A percentile compares a stretch with the other conserved stretches of the same genome.
Evolutionary conservation across 345 rosid genomes (phyloP).

Genomic region (Eucalyptus marginata): DNA sequence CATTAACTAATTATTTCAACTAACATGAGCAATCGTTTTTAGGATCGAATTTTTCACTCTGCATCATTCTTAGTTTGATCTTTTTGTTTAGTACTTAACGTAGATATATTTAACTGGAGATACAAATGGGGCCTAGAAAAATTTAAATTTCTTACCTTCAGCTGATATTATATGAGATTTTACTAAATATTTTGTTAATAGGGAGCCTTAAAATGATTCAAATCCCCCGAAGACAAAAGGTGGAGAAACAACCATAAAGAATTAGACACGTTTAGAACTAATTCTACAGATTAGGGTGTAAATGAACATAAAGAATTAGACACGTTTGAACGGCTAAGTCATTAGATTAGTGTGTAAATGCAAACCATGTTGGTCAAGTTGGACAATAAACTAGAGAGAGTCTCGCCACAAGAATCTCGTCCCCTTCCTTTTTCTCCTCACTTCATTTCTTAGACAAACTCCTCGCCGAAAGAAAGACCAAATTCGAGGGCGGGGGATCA

Average conservation of each 20-base stretch:
- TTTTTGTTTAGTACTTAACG: fast-evolving
- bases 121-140: not conserved
- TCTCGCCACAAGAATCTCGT: not conserved
- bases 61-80: not conserved
- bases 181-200: too few relatives aligned
- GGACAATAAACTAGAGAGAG: not conserved
- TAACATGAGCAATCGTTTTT: fast-evolving
- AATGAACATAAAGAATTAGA: not conserved
- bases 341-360: not conserved
- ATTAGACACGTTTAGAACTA: not conserved
- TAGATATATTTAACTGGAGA: not conserved
- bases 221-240: not conserved
- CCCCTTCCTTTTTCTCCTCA: not conserved
- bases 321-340: not conserved
- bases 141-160: fast-evolving
- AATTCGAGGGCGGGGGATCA: not conserved
- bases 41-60: too few relatives aligned
- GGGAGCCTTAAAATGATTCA: not conserved
- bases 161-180: too few relatives aligned
- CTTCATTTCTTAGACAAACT: not conserved
- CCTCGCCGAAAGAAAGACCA: not conserved
- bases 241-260: not conserved
- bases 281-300: not conserved
- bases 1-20: not conserved
- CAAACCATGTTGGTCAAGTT: not conserved